Percentiles rank a stretch among this genome's conserved stretches.
Evolutionary conservation across 768 basidiomycete species (phyloP).

Genomic region (Suillus decipiens): DNA sequence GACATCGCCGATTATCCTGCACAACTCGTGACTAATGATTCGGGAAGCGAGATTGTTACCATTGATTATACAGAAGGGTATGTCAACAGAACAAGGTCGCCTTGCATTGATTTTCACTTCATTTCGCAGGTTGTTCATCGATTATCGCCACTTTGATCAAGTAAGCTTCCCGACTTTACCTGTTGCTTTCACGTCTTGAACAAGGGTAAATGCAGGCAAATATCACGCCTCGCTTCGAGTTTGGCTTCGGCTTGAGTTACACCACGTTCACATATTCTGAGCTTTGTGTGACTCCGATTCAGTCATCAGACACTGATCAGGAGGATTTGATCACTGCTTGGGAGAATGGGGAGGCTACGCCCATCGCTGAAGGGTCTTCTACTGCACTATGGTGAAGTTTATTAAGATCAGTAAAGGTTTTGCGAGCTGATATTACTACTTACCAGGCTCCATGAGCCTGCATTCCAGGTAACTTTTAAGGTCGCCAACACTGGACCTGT

Average conservation of each 20-base stretch:
- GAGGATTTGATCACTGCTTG: slow-evolving; percentile 42
- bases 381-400: slow-evolving; percentile 51
- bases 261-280: slow-evolving; percentile 43
- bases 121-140: slow-evolving; percentile 51
- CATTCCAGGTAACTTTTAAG: slow-evolving; percentile 34
- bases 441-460: slow-evolving; percentile 29
- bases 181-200: not conserved
- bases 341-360: slow-evolving; percentile 54
- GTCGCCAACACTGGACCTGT: slow-evolving; percentile 38
- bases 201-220: slow-evolving; percentile 44
- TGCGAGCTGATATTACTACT: slow-evolving; percentile 2
- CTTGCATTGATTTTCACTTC: slow-evolving; percentile 5
- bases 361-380: slow-evolving; percentile 53
- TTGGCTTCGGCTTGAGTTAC: slow-evolving; percentile 43
- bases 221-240: slow-evolving; percentile 65
- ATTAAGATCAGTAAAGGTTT: slow-evolving; percentile 19
- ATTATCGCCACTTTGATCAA: slow-evolving; percentile 65
- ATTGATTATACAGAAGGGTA: slow-evolving; percentile 63
- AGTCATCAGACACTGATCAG: slow-evolving; percentile 26
- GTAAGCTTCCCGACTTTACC: slow-evolving; percentile 33
- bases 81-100: slow-evolving; percentile 8
- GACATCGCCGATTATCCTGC: slow-evolving; percentile 57
- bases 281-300: slow-evolving; percentile 38
- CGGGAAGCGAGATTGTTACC: slow-evolving; percentile 39
- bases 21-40: slow-evolving; percentile 43